phyloP scores from a whole-genome alignment of 768 basidiomycete genomes.

The Russula foetens region DNA sequence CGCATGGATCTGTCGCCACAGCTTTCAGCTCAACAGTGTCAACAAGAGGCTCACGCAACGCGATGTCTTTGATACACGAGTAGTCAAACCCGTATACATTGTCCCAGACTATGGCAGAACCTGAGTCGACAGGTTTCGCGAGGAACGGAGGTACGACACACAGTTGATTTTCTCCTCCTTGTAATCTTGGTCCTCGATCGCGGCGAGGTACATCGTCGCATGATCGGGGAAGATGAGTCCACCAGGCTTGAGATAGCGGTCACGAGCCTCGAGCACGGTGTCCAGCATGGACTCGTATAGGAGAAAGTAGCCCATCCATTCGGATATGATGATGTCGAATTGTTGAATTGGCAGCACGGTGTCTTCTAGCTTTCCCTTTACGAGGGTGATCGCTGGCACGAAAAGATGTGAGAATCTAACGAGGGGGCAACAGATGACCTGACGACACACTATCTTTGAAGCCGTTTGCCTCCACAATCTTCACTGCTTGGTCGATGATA shows the following conservation, averaged over 20 bases:
- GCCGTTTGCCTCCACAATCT: constrained; percentile 93
- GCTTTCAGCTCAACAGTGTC: constrained; percentile 98
- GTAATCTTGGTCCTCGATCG: constrained; percentile 99
- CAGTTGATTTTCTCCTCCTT: constrained; percentile 99
- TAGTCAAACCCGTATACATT: constrained; percentile 99
- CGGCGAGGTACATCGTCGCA: constrained; percentile 87
- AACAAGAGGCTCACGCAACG: constrained; percentile 90
- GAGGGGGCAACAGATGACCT: background rate
- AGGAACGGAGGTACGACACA: constrained; percentile 35
- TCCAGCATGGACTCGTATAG: constrained; percentile 99
- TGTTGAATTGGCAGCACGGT: constrained; percentile 77
- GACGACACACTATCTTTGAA: constrained; percentile 79
- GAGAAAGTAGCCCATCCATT: constrained; percentile 99
- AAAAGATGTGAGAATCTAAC: background rate
- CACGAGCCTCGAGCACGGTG: constrained; percentile 92
- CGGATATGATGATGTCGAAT: constrained; percentile 98
- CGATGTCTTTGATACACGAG: constrained; percentile 99
- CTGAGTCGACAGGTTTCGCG: constrained; percentile 1
- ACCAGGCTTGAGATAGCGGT: constrained; percentile 88
- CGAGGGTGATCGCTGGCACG: constrained; percentile 77
- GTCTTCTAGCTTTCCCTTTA: constrained; percentile 98
- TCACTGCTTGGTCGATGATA: constrained; percentile 98
- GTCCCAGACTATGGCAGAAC: constrained; percentile 77
- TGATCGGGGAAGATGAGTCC: constrained; percentile 96
- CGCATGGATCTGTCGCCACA: constrained; percentile 87